Base-by-base conservation (phyloP, 108 stramenopile species). In the Epithemia pelagica region DNA sequence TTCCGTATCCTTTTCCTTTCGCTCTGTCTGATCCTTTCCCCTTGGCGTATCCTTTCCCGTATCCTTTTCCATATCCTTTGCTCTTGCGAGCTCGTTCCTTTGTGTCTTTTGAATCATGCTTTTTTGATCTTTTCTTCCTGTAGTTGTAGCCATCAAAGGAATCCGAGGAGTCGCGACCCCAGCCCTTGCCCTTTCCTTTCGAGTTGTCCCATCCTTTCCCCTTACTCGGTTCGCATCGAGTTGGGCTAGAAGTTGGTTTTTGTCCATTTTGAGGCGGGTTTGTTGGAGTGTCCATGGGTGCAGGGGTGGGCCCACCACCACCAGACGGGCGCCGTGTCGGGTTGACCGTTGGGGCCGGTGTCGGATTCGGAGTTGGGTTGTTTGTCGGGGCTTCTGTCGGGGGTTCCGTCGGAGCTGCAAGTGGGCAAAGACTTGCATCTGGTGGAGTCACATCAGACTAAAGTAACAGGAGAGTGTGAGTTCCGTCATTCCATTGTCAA, bases 371-470 rank as follows among this genome's bases (percentile, higher is more conserved):
- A 2, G 66, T 64, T 0, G 65, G 30, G 19, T 32, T 21, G 2
- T 30, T 5, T n/a, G 61, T 28, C 2, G 74, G 57, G 26, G 56
- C 18, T 28, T 30, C 55, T 51, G 67, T 59, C 2, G 74, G 62
- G 18, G 74, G 30, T 30, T 22, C 51, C n/a, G 56, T 65, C 21
- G 59, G 26, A 28, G 22, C 56, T 1, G 20, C 71, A 19, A 29
- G 61, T 2, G 71, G 64, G 32, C 63, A 55, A 24, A 65, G n/a
- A 37, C 32, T 61, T 10, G 56, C 64, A 28, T 32, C 30, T n/a
- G 71, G 31, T 1, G 57, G 32, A 51, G 58, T 58, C 27, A 28
- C 19, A 52, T 52, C 51, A 20, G 61, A 27, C 58, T 65, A 37
- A 73, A 32, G 57, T 66, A 74, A 54, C 0, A 54, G 2, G 25